phyloP scores from a whole-genome alignment of 345 rosid species.

The Isatis tinctoria region DNA sequence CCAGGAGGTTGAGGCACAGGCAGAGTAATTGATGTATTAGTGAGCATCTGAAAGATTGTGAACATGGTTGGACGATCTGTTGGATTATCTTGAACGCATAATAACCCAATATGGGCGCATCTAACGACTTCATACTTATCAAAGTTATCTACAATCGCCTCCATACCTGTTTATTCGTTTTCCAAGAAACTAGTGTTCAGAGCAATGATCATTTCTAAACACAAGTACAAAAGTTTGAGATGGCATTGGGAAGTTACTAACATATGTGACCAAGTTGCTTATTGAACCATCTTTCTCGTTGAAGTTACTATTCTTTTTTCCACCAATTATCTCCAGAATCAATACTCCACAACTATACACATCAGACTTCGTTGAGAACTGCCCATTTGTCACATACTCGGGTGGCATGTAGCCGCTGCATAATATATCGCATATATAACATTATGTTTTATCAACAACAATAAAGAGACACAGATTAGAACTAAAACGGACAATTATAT shows the following conservation, averaged over 20 bases:
- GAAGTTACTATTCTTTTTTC: slow-evolving; percentile 3
- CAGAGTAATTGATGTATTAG: background rate
- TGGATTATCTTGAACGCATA: slow-evolving; percentile 16
- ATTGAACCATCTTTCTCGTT: background rate
- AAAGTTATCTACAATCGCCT: slow-evolving; percentile 4
- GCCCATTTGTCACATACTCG: slow-evolving; percentile 3
- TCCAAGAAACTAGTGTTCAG: background rate
- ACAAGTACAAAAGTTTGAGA: background rate
- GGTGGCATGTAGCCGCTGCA: slow-evolving; percentile 26
- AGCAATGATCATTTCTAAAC: background rate
- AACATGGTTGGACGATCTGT: slow-evolving; percentile 24
- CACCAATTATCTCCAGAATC: slow-evolving; percentile 15
- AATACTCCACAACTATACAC: slow-evolving; percentile 26
- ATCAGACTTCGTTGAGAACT: slow-evolving; percentile 14
- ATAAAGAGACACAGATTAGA: background rate
- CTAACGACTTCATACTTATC: background rate
- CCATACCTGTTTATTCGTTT: slow-evolving; percentile 9
- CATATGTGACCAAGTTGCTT: slow-evolving; percentile 18
- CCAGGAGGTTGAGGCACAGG: slow-evolving; percentile 17
- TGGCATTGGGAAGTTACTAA: background rate
- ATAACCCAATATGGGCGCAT: background rate
- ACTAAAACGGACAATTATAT: background rate
- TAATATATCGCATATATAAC: background rate
- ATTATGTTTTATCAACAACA: background rate
- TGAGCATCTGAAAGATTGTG: background rate